These are phyloP conservation scores for Tetrapisispora nanseiensis DNA, from an alignment of 805 yeast species.

Conservation along the genomic window DNA sequence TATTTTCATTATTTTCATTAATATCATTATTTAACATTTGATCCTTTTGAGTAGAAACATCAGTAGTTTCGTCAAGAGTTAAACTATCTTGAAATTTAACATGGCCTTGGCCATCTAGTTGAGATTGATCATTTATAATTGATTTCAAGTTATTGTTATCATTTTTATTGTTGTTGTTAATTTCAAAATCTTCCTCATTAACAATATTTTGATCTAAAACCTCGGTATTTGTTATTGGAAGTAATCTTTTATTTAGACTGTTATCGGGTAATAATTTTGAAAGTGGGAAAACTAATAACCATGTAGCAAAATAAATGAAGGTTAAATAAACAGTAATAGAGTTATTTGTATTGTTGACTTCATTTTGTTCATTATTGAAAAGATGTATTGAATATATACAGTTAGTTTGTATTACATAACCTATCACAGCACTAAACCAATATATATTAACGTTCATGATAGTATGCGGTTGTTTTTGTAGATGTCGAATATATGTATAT, in stretches of 20 bases:
- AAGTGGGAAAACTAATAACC: slow-evolving; percentile 20
- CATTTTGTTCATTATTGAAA: slow-evolving; percentile 3
- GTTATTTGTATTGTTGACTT: slow-evolving; percentile 9
- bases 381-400: slow-evolving; percentile 18
- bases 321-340: slow-evolving; percentile 14
- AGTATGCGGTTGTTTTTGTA: no score
- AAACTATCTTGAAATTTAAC: background rate
- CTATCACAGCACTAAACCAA: slow-evolving; percentile 21
- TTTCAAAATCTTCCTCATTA: background rate
- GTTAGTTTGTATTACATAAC: slow-evolving; percentile 25
- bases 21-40: background rate
- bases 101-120: background rate
- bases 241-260: background rate
- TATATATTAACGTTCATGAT: slow-evolving; percentile 7
- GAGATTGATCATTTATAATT: background rate
- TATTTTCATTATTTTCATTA: background rate
- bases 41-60: no score
- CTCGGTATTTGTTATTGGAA: slow-evolving; percentile 2
- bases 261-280: slow-evolving; percentile 11
- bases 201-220: background rate
- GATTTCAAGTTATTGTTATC: no score
- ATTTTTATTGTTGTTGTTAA: background rate
- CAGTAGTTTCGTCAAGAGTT: background rate
- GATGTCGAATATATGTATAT: no score
- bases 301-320: slow-evolving; percentile 19